Base-by-base conservation (phyloP, 1,284 basidiomycete genomes). In the Ustilago bromivora region DNA sequence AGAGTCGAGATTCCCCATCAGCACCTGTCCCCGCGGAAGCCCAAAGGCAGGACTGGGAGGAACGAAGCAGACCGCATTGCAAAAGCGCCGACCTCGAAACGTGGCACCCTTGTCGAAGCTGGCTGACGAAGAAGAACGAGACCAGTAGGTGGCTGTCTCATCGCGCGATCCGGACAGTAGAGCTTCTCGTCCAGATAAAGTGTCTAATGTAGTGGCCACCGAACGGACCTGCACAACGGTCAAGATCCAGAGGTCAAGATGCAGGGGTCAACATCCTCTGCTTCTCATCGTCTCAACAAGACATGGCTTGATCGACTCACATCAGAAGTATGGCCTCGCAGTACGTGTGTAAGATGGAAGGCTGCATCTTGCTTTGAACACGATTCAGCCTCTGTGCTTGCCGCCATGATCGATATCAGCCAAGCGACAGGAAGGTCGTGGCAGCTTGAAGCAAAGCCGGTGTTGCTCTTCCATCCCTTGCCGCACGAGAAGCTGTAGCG, bases 1-100 rank as follows among this genome's bases (percentile, higher is more conserved):
- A 23, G 77, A 69, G 38, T 79, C 77, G 28, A 79, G 61, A 23
- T 58, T 62, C 4, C 77, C 77, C 43, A 77, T 60, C 56, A 77
- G 17, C 9, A 77, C 53, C 56, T 72, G 69, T 3, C 70, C 74
- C 34, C 64, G 31, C 11, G 66, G 55, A n/a, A 71, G 11, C 2
- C 57, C 66, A 7, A 43, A 36, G 8, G 32, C 17, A 7, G 61
- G 46, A 0, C 32, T 15, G 15, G 62, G 63, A 9, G 54, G 52
- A 6, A 77, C 34, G 55, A 68, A 72, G 11, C 35, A 56, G 62
- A 77, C 66, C 0, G 74, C 58, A 63, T 72, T 77, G 66, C 66
- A 68, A 49, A 66, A 77, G 3, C 74, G 60, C 1, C 69, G 28
- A 7, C 62, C 70, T 7, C 49, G 64, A 19, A 73, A 77, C 0